A percentile compares a stretch with the other conserved stretches of the same genome.
These are phyloP conservation scores for Nothophoma quercina DNA, from an alignment of 2,329 filamentous ascomycete species.

Conservation along the genomic window DNA sequence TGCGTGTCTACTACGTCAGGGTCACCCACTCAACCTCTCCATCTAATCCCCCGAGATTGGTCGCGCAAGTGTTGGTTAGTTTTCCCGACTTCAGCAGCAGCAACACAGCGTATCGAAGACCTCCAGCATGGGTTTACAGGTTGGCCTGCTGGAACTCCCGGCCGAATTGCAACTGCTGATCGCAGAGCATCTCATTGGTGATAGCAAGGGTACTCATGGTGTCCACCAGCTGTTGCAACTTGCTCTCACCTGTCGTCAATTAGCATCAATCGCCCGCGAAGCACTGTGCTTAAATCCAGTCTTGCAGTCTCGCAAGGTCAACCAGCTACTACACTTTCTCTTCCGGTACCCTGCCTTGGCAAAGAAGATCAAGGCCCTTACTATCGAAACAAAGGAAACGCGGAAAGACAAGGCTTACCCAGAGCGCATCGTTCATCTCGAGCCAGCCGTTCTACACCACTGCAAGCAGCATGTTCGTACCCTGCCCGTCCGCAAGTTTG, in stretches of 20 bases:
- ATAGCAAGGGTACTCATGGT: not conserved
- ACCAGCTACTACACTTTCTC: not conserved
- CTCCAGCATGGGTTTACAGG: not conserved
- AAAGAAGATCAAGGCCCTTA: not conserved
- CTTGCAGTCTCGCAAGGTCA: constrained; percentile 10
- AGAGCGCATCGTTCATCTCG: not conserved
- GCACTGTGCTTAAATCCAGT: not conserved
- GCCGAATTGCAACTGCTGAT: constrained; percentile 2
- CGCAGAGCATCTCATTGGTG: not conserved
- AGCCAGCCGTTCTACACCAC: not conserved
- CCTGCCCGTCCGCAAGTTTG: not conserved
- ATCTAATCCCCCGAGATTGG: too few relatives aligned
- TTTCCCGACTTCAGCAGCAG: too few relatives aligned
- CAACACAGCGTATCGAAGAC: not conserved
- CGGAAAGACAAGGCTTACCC: not conserved
- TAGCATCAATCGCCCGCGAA: not conserved
- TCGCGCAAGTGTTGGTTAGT: too few relatives aligned
- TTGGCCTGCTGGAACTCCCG: not conserved
- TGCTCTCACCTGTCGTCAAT: constrained; percentile 1
- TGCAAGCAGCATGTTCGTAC: not conserved
- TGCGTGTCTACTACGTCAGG: not conserved
- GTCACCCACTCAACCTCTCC: not conserved
- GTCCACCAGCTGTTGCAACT: not conserved
- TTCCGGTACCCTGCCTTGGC: not conserved
- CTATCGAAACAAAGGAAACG: constrained; percentile 8